Percentiles rank a stretch among this genome's conserved stretches.
Conservation (phyloP, 164 flowering plant genomes). For the Aristolochia contorta region DNA sequence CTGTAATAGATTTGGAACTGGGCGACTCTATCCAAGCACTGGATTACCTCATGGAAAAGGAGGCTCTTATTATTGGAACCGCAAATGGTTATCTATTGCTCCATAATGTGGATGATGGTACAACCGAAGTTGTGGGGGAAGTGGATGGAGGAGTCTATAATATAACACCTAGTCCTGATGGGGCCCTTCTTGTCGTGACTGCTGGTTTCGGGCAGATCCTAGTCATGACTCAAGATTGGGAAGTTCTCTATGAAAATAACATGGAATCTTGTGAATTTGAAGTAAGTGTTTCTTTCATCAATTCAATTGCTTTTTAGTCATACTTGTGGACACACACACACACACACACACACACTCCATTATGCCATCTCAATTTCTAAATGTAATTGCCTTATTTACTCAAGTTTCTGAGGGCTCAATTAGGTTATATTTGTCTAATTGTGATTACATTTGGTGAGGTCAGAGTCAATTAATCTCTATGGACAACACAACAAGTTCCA, state of each 20-base stretch:
- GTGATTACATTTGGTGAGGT: too few species aligned
- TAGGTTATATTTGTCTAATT: too few species aligned
- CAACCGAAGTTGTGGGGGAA: constrained; percentile 71
- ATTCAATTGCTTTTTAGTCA: too few species aligned
- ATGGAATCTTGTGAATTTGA: constrained; percentile 42
- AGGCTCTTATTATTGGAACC: constrained; percentile 75
- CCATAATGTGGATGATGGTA: constrained; percentile 40
- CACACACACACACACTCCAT: too few species aligned
- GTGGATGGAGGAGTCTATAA: constrained; percentile 86
- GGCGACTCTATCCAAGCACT: constrained; percentile 61
- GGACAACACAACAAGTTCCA: too few species aligned
- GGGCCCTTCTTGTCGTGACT: constrained; percentile 69
- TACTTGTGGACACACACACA: too few species aligned
- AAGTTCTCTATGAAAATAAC: constrained; percentile 63
- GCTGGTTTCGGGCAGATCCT: constrained; percentile 72
- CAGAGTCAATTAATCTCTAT: too few species aligned
- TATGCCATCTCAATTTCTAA: too few species aligned
- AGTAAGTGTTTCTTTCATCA: constrained; percentile 1
- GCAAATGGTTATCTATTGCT: constrained; percentile 51
- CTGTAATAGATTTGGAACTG: constrained; percentile 51
- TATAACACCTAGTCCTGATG: constrained; percentile 92
- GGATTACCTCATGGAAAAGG: constrained; percentile 92
- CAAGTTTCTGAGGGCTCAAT: too few species aligned
- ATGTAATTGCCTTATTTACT: too few species aligned
- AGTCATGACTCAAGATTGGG: constrained; percentile 96